Evolutionary conservation across 2,329 filamentous ascomycete species (phyloP), one percentile per base, ranked within the genome.

Genomic region (Talaromyces sp.): DNA sequence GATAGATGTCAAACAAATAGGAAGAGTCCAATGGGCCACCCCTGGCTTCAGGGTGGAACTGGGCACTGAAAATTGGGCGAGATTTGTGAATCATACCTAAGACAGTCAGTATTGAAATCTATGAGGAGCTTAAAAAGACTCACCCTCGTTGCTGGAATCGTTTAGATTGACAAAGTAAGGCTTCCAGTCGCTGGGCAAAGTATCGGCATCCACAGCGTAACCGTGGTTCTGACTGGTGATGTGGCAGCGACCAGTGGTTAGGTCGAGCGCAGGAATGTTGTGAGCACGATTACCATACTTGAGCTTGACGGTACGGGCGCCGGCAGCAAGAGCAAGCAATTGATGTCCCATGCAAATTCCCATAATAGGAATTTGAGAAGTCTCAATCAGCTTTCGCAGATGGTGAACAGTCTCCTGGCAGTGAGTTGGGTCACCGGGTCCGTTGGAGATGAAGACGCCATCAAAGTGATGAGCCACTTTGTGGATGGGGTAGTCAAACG

Each of bases 251-350:
- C 95, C 94, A 43, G 94, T 98, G 67, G 91, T 97, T 78, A 97
- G 84, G 77, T 98, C 94, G 66, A 98, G 84, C 67, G 93, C 93
- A 9, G 95, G 95, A 73, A 98, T 98, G 85, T 99, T 99, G 85
- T 98, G 95, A 19, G 93, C 95, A 72, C 95, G 91, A 86, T 99
- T 99, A 75, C 95, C 95, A 80, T 97, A 99, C 87, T 98, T 98
- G 81, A 99, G 88, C 87, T 98, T 98, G 82, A 96, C 90, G 68
- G 95, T 98, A 73, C 88, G 86, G 63, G 92, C 95, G 69, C 95
- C 95, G 66, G 90, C 86, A 58, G 95, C 93, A 71, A 97, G 87
- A 69, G 93, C 94, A 66, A 99, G 85, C 62, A 99, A 89, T 85
- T 99, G 95, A 81, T 99, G 95, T 69, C 95, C 95, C 70, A 99